Conservation (phyloP, 2,329 filamentous ascomycete species). For the Fusarium oxysporum region DNA sequence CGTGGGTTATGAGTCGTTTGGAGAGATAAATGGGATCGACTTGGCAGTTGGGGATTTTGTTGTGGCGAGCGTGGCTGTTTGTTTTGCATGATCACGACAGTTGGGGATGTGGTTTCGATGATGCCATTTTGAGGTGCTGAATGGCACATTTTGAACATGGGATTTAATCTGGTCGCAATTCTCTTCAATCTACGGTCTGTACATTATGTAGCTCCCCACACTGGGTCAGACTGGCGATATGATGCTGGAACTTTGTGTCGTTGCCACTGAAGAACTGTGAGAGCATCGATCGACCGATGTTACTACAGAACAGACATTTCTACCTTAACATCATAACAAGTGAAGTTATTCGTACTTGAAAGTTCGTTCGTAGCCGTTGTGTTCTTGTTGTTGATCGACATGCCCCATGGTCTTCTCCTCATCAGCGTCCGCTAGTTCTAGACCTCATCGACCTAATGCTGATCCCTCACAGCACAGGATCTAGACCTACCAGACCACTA, state of each 20-base stretch:
- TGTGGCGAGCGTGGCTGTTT: conserved; percentile 7
- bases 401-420: background rate
- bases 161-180: no score
- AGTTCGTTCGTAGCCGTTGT: fast-evolving
- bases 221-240: background rate
- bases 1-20: background rate
- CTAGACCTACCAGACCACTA: background rate
- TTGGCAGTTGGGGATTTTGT: background rate
- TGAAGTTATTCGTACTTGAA: background rate
- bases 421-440: background rate
- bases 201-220: background rate
- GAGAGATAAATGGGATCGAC: background rate
- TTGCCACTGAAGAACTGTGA: background rate
- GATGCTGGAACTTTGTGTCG: fast-evolving
- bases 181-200: no score
- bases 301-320: background rate
- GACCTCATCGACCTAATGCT: background rate
- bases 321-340: no score
- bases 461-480: background rate
- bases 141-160: fast-evolving
- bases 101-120: background rate
- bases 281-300: background rate
- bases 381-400: background rate
- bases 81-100: background rate
- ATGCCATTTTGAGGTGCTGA: background rate